Percentiles rank a stretch among this genome's conserved stretches.
Evolutionary conservation across 2,329 filamentous ascomycete species (phyloP).

Genomic region (Rhynchosporium secalis): DNA sequence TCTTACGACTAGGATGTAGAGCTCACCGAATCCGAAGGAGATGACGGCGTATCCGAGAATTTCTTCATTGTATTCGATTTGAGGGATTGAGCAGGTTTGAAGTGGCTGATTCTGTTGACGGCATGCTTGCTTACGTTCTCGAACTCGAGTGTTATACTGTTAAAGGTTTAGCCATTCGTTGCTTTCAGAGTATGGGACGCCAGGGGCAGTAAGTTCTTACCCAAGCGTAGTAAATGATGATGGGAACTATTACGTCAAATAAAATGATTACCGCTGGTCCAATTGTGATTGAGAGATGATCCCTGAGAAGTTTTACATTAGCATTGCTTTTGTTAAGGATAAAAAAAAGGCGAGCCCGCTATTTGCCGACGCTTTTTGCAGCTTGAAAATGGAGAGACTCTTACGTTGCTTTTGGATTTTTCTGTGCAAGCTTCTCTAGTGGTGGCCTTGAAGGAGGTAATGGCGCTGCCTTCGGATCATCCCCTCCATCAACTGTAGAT

Average conservation of each 20-base stretch:
- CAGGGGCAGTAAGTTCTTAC: background rate
- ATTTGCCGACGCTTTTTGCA: background rate
- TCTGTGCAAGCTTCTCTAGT: constrained; percentile 32
- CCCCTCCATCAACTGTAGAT: constrained; percentile 8
- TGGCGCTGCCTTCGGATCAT: constrained; percentile 10
- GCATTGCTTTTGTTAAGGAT: background rate
- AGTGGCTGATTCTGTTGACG: constrained; percentile 13
- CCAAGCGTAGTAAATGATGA: constrained; percentile 32
- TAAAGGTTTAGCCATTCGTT: background rate
- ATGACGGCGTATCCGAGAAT: constrained; percentile 31
- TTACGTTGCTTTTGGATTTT: constrained; percentile 26
- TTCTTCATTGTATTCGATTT: constrained; percentile 27
- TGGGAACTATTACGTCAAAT: constrained; percentile 31
- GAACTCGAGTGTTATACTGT: constrained; percentile 21
- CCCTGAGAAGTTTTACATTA: constrained; percentile 4
- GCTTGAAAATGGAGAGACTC: background rate
- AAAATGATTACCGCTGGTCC: constrained; percentile 30
- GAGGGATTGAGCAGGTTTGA: constrained; percentile 19
- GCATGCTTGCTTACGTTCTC: constrained; percentile 23
- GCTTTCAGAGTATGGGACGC: background rate
- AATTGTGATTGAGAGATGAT: constrained; percentile 32
- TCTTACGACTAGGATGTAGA: constrained; percentile 29
- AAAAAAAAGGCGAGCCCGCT: background rate
- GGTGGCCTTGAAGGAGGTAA: constrained; percentile 7
- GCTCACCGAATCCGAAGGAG: constrained; percentile 29